phyloP scores from a whole-genome alignment of 2,329 filamentous ascomycete genomes.

The Claviceps humidiphila region DNA sequence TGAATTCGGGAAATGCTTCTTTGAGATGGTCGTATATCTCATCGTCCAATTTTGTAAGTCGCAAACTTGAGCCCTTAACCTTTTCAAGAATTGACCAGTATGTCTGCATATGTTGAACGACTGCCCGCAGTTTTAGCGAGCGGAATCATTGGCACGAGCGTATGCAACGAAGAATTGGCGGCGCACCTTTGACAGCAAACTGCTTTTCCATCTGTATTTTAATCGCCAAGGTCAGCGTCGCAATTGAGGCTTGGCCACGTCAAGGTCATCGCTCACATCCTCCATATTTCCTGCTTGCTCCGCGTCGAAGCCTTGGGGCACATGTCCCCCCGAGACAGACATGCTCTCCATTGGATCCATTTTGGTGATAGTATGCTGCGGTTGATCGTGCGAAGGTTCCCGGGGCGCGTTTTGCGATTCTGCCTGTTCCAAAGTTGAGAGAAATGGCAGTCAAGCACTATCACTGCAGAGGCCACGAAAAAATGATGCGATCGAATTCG shows the following conservation, averaged over 20 bases:
- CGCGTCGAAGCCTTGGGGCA: conserved; percentile 46
- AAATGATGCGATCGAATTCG: not conserved
- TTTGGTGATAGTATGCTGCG: conserved; percentile 1
- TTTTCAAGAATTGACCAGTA: conserved; percentile 95
- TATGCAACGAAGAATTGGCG: not conserved
- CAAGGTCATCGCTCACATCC: conserved; percentile 30
- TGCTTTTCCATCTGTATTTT: conserved; percentile 81
- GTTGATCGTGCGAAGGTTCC: not conserved
- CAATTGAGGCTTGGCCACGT: not conserved
- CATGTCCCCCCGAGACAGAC: conserved; percentile 16
- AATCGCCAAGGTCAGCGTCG: not conserved
- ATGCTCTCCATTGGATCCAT: conserved; percentile 29
- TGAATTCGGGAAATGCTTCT: conserved; percentile 82
- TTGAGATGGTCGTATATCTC: conserved; percentile 87
- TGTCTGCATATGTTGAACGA: conserved; percentile 89
- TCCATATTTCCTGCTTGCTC: conserved; percentile 42
- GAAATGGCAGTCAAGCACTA: not conserved
- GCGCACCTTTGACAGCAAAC: conserved; percentile 83
- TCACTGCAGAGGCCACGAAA: not conserved
- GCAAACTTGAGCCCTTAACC: conserved; percentile 74
- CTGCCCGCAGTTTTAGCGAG: conserved; percentile 21
- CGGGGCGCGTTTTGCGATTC: not conserved
- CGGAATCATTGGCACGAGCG: not conserved
- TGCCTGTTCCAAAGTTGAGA: not conserved
- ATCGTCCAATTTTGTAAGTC: conserved; percentile 87